Evolutionary conservation across 2,329 filamentous ascomycete genomes (phyloP).

Genomic region (Aspergillus flavus): DNA sequence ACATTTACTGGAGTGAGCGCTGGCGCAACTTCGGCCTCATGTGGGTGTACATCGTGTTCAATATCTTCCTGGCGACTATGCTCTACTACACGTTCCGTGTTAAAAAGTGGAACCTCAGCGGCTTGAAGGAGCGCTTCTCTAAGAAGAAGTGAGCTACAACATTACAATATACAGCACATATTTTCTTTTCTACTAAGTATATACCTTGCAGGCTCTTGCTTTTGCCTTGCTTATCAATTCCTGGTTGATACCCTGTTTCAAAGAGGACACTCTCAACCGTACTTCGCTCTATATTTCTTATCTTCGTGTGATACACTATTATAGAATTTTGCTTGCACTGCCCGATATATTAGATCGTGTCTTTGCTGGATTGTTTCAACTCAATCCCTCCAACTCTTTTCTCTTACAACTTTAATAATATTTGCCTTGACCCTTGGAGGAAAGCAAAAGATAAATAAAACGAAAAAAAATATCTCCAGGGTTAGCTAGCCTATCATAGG

Average conservation of each 20-base stretch:
- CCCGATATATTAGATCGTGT: neutral
- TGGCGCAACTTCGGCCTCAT: conserved; percentile 71
- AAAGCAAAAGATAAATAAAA: neutral
- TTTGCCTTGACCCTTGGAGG: neutral
- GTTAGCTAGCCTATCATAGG: neutral
- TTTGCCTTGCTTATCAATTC: neutral
- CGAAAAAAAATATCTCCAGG: neutral
- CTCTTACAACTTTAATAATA: neutral
- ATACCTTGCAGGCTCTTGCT: neutral
- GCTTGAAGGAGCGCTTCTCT: conserved; percentile 19
- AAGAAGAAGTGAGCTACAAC: conserved; percentile 18
- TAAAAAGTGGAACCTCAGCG: conserved; percentile 25
- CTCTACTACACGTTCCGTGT: conserved; percentile 45
- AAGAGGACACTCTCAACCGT: neutral
- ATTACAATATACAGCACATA: neutral
- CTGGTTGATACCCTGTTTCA: neutral
- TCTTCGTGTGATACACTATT: neutral
- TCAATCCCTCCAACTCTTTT: neutral
- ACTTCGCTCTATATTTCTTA: neutral
- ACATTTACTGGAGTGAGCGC: conserved; percentile 57
- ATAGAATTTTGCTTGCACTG: neutral
- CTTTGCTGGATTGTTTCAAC: neutral
- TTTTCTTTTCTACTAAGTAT: neutral
- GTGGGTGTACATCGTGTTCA: conserved; percentile 61
- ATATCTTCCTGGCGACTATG: conserved; percentile 53